Evolutionary conservation across 306 rosid genomes (phyloP).

Genomic region (Acacia acuminata): DNA sequence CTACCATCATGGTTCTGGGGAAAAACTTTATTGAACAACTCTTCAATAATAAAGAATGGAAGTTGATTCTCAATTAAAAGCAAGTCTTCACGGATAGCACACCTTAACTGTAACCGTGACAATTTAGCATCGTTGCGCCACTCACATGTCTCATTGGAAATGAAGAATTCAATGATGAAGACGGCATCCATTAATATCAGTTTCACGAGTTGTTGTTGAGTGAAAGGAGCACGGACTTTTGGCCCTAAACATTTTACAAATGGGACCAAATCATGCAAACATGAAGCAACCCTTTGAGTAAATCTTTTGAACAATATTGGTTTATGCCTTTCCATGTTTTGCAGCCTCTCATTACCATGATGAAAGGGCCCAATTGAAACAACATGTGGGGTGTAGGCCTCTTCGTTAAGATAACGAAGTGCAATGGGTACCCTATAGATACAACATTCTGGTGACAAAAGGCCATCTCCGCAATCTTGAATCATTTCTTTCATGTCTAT

Average conservation of each 20-base stretch:
- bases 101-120: neutral
- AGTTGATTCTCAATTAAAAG: neutral
- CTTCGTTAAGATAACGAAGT: neutral
- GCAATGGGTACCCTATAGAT: neutral
- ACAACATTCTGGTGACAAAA: neutral
- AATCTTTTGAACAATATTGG: neutral
- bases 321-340: too few species aligned
- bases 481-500: neutral
- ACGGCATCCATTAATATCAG: neutral
- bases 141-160: too few species aligned
- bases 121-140: neutral
- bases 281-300: neutral
- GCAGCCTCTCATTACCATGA: neutral
- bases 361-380: neutral
- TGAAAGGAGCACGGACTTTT: neutral
- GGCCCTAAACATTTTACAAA: neutral
- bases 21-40: neutral
- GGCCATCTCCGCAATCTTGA: neutral
- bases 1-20: neutral
- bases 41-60: neutral
- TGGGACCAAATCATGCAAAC: neutral
- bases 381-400: neutral
- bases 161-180: neutral
- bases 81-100: neutral
- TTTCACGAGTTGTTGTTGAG: neutral